Base-by-base conservation (phyloP, 768 basidiomycete genomes). In the Pleurotus platypus region DNA sequence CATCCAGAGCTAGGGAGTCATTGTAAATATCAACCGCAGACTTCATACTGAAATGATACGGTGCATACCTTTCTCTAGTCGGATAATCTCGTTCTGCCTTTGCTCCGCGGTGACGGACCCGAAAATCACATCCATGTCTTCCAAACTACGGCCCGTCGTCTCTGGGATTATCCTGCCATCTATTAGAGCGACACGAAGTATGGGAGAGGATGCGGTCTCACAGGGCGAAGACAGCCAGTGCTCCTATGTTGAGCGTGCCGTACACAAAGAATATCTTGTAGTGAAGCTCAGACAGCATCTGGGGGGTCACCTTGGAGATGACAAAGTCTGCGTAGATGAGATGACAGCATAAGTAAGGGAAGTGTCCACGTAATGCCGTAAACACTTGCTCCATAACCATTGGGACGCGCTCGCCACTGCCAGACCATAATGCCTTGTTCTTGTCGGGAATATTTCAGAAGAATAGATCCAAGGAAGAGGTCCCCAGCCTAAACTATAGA, bases 401-500 rank as follows among this genome's bases (percentile, higher is more conserved):
- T 94, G 92, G 2, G 89, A 84, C 12, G 84, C 83, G 57, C 86
- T 86, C 0, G 87, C 92, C 2, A 84, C 71, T 0, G 89, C 80
- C 18, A 94, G 73, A 39, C 92, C 92, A 63, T 87, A 92, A 63
- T 92, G 87, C 57, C 92, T 76, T 15, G 90, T 92, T 45, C 90
- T 76, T 15, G 89, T 94, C 5, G 88, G 87, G 79, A 94, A 94
- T 61, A 94, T 91, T 68, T 94, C 92, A 6, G 90, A 77, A 45
- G 86, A 86, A 62, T 86, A 88, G 20, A 89, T 81, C 76, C 78
- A 73, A 38, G 72, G 73, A 22, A 79, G 64, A 11, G 78, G 78
- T 22, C 77, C 91, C 85, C 89, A 91, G 37, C 89, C 90, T 81
- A 92, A 87, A 3, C 86, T 88, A 69, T 93, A 94, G 70, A 92